phyloP scores from a whole-genome alignment of 108 stramenopile genomes.

The Pseudonitzschia delicatissima region DNA sequence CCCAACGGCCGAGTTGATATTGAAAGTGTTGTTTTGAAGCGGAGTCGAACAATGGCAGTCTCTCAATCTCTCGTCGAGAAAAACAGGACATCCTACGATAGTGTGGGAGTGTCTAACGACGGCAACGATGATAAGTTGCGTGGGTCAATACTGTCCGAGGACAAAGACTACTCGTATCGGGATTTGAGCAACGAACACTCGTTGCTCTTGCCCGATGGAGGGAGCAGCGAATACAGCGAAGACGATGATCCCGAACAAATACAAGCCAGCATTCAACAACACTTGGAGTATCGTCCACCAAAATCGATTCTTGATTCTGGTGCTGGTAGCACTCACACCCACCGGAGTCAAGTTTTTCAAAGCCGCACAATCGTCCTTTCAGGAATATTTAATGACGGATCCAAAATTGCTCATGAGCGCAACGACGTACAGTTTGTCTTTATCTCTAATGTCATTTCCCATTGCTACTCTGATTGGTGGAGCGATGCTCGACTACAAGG shows the following conservation, averaged over 20 bases:
- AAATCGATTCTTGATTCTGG: constrained; percentile 5
- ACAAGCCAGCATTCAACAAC: neutral
- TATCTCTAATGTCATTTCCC: constrained; percentile 10
- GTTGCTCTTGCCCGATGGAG: neutral
- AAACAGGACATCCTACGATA: too few relatives aligned
- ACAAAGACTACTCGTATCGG: too few relatives aligned
- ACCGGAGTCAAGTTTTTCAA: constrained; percentile 12
- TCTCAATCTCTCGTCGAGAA: too few relatives aligned
- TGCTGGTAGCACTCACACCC: neutral
- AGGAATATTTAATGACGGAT: constrained; percentile 13
- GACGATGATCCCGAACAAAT: neutral
- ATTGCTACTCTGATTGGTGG: constrained; percentile 5
- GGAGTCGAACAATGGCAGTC: too few relatives aligned
- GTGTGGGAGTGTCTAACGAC: too few relatives aligned
- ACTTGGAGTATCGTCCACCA: neutral
- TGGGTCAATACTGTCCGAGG: too few relatives aligned
- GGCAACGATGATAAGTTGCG: too few relatives aligned
- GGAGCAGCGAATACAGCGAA: neutral
- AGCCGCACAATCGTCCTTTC: constrained; percentile 7
- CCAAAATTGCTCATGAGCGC: constrained; percentile 2
- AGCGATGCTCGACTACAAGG: constrained; percentile 4
- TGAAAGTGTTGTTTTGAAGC: too few relatives aligned
- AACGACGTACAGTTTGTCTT: neutral
- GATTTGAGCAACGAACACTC: neutral
- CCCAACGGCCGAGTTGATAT: too few relatives aligned